Percentiles rank a stretch among this genome's conserved stretches.
These are phyloP conservation scores for Plasmodium chabaudi DNA, from an alignment of 169 alveolate species.

Conservation along the genomic window DNA sequence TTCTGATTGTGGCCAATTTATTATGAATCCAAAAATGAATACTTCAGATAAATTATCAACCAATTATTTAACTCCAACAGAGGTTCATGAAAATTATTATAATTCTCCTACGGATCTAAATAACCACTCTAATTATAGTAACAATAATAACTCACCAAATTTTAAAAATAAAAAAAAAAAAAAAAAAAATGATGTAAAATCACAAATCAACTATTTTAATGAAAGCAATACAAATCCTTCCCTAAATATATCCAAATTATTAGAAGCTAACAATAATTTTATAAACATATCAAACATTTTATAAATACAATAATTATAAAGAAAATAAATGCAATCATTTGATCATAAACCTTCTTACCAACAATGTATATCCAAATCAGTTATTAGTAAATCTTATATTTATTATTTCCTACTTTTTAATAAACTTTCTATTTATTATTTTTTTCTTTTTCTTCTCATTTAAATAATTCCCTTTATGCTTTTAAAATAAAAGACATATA, in stretches of 20 bases:
- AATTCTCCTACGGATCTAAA: too few relatives aligned
- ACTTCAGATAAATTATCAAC: too few relatives aligned
- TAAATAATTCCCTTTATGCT: too few relatives aligned
- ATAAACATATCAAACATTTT: constrained; percentile 65
- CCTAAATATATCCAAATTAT: constrained; percentile 26
- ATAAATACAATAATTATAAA: constrained; percentile 28
- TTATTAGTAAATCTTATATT: not conserved
- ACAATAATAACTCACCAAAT: not conserved
- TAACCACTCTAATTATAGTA: too few relatives aligned
- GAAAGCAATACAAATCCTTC: constrained; percentile 7
- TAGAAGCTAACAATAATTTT: constrained; percentile 55
- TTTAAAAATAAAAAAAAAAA: constrained; percentile 29
- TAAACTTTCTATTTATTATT: too few relatives aligned
- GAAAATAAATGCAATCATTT: constrained; percentile 32
- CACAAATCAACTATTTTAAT: constrained; percentile 17
- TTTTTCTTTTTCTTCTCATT: too few relatives aligned
- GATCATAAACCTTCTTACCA: constrained; percentile 5
- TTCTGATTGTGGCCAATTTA: too few relatives aligned
- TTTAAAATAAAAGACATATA: too few relatives aligned
- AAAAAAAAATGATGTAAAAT: constrained; percentile 19
- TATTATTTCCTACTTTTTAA: too few relatives aligned
- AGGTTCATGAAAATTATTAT: too few relatives aligned
- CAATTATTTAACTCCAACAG: too few relatives aligned
- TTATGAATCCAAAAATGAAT: too few relatives aligned
- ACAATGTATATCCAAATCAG: constrained; percentile 9